These are phyloP conservation scores for Gleditsia sinensis DNA, from an alignment of 306 rosid genomes.

Conservation along the genomic window DNA sequence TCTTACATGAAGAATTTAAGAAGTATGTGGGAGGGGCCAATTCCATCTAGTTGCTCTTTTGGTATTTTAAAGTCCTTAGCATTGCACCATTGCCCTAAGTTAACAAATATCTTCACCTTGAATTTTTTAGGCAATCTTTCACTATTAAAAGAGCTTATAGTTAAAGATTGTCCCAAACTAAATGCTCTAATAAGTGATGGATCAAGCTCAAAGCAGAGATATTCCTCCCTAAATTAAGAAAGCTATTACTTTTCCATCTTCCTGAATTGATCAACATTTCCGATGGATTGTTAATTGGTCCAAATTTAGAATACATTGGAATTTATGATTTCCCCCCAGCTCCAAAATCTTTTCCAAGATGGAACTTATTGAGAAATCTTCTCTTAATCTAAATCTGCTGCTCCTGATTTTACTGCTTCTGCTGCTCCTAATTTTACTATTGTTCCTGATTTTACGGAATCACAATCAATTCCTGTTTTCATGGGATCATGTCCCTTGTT, in stretches of 20 bases:
- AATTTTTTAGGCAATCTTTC: background rate
- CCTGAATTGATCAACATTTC: constrained; percentile 6
- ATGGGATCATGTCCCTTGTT: too few relatives aligned
- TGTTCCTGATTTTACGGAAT: too few relatives aligned
- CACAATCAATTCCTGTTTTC: too few relatives aligned
- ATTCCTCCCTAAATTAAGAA: background rate
- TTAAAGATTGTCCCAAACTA: background rate
- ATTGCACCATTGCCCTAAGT: constrained; percentile 32
- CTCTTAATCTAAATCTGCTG: too few relatives aligned
- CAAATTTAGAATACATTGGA: background rate
- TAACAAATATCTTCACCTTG: constrained; percentile 16
- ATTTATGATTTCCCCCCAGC: constrained; percentile 16
- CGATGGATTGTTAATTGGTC: background rate
- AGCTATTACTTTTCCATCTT: background rate
- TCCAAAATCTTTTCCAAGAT: background rate
- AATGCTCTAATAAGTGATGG: background rate
- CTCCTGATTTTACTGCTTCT: too few relatives aligned
- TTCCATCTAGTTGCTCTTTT: background rate
- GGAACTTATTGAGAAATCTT: too few relatives aligned
- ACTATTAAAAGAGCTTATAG: background rate
- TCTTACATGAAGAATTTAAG: constrained; percentile 38
- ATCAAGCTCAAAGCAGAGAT: background rate
- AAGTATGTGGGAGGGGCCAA: constrained; percentile 10
- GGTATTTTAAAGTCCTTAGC: background rate
- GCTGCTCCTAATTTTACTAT: too few relatives aligned